These are phyloP conservation scores for Xylaria sp. DNA, from an alignment of 2,329 filamentous ascomycete species.

Conservation along the genomic window DNA sequence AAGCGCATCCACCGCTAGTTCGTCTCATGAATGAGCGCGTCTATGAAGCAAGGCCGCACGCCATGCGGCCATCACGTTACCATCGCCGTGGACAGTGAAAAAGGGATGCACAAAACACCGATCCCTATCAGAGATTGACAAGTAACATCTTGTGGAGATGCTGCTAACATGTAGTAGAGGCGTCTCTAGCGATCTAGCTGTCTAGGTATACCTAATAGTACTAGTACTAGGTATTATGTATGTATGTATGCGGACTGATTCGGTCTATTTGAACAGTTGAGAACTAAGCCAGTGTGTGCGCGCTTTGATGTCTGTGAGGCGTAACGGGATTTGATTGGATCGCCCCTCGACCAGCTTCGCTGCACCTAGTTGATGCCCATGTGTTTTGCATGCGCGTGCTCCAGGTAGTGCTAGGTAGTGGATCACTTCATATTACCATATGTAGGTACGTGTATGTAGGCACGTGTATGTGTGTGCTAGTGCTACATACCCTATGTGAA, in stretches of 20 bases:
- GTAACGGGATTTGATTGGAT: conserved; percentile 19
- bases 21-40: not conserved
- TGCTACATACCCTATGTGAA: too few species aligned
- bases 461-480: not conserved
- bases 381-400: conserved; percentile 30
- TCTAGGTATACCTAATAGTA: too few species aligned
- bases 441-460: conserved; percentile 3
- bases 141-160: conserved; percentile 3
- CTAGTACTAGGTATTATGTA: too few species aligned
- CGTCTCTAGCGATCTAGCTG: too few species aligned
- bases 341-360: conserved; percentile 22
- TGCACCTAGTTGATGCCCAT: conserved; percentile 31
- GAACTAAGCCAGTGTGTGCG: conserved; percentile 20
- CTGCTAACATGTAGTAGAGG: not conserved
- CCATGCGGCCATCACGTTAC: conserved; percentile 17
- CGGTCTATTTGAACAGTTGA: conserved; percentile 15
- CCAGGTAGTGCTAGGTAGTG: conserved; percentile 13
- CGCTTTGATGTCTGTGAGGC: conserved; percentile 25
- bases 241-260: not conserved
- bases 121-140: conserved; percentile 15
- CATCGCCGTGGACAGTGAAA: conserved; percentile 12
- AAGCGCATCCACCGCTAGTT: conserved; percentile 23
- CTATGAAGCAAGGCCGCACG: conserved; percentile 18
- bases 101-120: not conserved
- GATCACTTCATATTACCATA: conserved; percentile 27